Percentiles rank a stretch among this genome's conserved stretches.
Conservation (phyloP, 345 rosid genomes). For the Sisymbrium altissimum region DNA sequence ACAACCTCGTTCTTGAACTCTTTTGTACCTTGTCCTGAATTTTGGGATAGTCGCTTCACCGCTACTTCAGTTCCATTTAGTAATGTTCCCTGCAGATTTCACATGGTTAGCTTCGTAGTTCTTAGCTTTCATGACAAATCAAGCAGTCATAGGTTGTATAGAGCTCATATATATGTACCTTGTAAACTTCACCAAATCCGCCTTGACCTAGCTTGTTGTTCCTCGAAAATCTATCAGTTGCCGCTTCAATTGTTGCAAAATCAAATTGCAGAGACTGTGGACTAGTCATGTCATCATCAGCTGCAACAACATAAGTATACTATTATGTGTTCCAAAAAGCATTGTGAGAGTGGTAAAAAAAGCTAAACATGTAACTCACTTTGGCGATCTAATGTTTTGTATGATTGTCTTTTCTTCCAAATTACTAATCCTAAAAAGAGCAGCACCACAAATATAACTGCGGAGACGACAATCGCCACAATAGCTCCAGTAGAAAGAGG, state of each 20-base stretch:
- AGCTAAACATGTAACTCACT: not conserved
- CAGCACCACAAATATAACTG: not conserved
- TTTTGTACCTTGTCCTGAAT: conserved; percentile 37
- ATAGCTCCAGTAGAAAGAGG: not conserved
- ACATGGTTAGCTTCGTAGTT: not conserved
- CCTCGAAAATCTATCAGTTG: not conserved
- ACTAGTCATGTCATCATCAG: not conserved
- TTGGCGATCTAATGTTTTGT: not conserved
- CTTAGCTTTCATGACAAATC: not conserved
- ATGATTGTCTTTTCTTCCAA: conserved; percentile 10
- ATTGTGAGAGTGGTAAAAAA: not conserved
- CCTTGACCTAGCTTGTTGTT: conserved; percentile 15
- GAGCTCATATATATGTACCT: not conserved
- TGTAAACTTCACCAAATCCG: conserved; percentile 33
- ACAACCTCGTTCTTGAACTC: conserved; percentile 47
- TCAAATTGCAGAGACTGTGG: conserved; percentile 14
- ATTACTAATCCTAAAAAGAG: not conserved
- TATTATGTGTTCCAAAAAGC: not conserved
- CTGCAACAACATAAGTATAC: conserved; percentile 2
- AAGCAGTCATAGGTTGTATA: not conserved
- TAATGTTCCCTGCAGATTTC: not conserved
- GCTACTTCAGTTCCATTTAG: conserved; percentile 36
- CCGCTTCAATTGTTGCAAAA: conserved; percentile 16
- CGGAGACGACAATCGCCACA: not conserved
- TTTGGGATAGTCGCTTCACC: conserved; percentile 39